Evolutionary conservation across 306 rosid genomes (phyloP), one percentile per base, ranked within the genome.

Genomic region (Sophora flavescens): DNA sequence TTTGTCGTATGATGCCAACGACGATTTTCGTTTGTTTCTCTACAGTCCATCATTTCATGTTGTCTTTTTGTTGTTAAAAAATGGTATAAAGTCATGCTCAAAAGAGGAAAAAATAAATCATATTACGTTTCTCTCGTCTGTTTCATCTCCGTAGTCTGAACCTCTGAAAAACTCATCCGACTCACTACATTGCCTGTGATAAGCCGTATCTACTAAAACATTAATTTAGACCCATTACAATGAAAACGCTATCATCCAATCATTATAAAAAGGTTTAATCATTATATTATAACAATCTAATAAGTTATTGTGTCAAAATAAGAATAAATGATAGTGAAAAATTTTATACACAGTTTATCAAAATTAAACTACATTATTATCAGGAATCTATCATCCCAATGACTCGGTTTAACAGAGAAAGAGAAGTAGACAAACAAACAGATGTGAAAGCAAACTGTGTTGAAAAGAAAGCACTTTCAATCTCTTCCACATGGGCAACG

Each of bases 401-500:
- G 63, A 58, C 72, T 14, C 83, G 33, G 45, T 80, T 68, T 56
- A 30, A 59, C 68, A 16, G 72, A 63, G 64, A 60, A 71, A 68
- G 64, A 39, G 50, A 10, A 44, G 50, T 3, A 3, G 77, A 50
- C 35, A 42, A 63, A 72, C 76, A 71, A 75, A 67, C 56, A 15
- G 71, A 39, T 26, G 81, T 36, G 47, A 79, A 70, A 58, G 47
- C 54, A 60, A 67, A 32, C 53, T 9, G 18, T 18, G 70, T 61
- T 57, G 62, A 50, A 86, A 74, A 79, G 62, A 52, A 80, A 68
- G 69, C 59, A 48, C 56, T 68, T 82, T 82, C 42, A 58, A 57
- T 38, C 47, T 65, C 57, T 79, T 83, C 61, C 89, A 86, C 90
- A 66, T 86, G 92, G 79, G 22, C 41, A 61, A n/a, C 35, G 62